Percentiles rank a stretch among this genome's conserved stretches.
Evolutionary conservation across 495 filamentous ascomycete species (phyloP).

Genomic region (Hypoxylon lenormandii): DNA sequence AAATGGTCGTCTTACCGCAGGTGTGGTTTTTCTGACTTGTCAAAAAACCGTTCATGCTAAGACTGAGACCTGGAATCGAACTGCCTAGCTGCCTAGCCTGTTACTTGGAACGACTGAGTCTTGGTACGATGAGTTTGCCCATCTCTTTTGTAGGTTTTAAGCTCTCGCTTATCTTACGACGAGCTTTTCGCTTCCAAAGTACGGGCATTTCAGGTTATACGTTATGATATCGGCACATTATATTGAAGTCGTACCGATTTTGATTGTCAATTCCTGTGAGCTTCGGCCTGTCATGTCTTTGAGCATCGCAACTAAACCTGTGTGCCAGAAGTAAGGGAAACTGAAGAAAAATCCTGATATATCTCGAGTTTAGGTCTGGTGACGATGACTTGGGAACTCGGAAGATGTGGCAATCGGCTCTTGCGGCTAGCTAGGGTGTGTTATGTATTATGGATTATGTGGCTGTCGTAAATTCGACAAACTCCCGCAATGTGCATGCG

Average conservation of each 20-base stretch:
- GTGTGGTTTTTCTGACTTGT: constrained; percentile 3
- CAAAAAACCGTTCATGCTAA: background rate
- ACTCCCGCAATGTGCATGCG: constrained; percentile 1
- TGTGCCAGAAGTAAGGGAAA: constrained; percentile 5
- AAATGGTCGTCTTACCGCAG: constrained; percentile 2
- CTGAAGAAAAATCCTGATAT: background rate
- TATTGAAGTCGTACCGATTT: no score
- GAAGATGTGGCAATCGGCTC: constrained; percentile 13
- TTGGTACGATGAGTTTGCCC: constrained; percentile 2
- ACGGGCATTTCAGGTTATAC: background rate
- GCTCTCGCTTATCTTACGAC: constrained; percentile 42
- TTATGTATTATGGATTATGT: no score
- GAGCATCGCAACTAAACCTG: background rate
- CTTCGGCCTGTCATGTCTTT: background rate
- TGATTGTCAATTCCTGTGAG: background rate
- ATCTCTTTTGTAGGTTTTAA: background rate
- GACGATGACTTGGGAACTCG: background rate
- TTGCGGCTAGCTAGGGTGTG: constrained; percentile 1
- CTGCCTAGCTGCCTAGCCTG: constrained; percentile 17
- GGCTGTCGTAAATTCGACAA: constrained; percentile 13
- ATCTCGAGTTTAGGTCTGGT: constrained; percentile 1
- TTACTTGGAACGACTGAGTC: constrained; percentile 15
- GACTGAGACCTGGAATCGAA: constrained; percentile 16
- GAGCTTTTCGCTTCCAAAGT: constrained; percentile 33
- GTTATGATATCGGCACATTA: background rate